Conservation (phyloP, 2,329 filamentous ascomycete species). For the Monilinia aucupariae region DNA sequence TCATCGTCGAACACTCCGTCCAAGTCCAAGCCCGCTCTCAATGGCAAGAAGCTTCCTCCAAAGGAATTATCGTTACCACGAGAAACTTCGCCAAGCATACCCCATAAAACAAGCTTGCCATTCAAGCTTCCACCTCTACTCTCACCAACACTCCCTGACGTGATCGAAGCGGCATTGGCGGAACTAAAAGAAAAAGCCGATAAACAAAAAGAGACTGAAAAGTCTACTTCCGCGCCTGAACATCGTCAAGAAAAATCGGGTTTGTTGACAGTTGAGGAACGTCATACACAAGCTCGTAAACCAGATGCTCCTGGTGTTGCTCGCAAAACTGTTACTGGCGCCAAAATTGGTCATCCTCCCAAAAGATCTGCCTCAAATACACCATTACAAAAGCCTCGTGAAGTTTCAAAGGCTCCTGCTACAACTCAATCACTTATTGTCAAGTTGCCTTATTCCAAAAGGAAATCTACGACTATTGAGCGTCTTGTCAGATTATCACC, state of each 20-base stretch:
- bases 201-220: constrained; percentile 15
- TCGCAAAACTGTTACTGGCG: constrained; percentile 31
- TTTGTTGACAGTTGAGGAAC: constrained; percentile 31
- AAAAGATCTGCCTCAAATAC: constrained; percentile 27
- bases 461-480: constrained; percentile 26
- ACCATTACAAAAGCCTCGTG: constrained; percentile 19
- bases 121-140: constrained; percentile 31
- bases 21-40: constrained; percentile 19
- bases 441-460: constrained; percentile 33
- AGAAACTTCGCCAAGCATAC: constrained; percentile 18
- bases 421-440: constrained; percentile 26
- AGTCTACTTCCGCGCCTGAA: constrained; percentile 11
- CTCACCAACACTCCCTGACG: constrained; percentile 32
- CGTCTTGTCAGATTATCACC: constrained; percentile 29
- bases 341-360: constrained; percentile 32
- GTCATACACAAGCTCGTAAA: constrained; percentile 33
- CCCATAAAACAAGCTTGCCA: constrained; percentile 8
- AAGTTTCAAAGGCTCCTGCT: background rate
- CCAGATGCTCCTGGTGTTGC: constrained; percentile 34
- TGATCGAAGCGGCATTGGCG: constrained; percentile 32
- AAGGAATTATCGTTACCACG: constrained; percentile 7
- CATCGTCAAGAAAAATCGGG: constrained; percentile 11
- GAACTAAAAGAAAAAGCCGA: constrained; percentile 21
- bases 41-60: constrained; percentile 6
- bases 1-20: constrained; percentile 22